Conservation (phyloP, 1,139 yeast genomes). For the Protomyces lactucae-debilis region DNA sequence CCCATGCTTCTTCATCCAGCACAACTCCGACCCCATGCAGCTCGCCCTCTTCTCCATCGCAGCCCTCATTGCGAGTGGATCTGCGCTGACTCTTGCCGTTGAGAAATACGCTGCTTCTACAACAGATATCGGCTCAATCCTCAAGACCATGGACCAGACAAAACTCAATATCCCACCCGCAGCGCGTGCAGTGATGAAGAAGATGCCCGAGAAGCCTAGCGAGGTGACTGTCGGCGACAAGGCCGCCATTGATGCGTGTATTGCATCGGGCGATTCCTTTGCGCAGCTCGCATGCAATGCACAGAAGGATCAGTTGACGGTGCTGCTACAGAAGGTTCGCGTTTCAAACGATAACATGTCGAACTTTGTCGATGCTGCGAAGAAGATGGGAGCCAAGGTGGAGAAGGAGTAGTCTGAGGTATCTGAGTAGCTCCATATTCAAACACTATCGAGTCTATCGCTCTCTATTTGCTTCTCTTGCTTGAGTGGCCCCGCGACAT, state of each 20-base stretch:
- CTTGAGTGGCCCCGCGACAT: no score
- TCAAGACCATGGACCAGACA: constrained; percentile 21
- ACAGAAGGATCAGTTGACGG: constrained; percentile 19
- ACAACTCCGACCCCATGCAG: neutral
- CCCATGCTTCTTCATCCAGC: neutral
- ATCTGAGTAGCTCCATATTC: no score
- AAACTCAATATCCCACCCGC: constrained; percentile 12
- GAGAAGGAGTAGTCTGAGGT: neutral
- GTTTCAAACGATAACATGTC: constrained; percentile 12
- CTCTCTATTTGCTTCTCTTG: no score
- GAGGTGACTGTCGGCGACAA: constrained; percentile 17
- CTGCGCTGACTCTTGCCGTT: neutral
- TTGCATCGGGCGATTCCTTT: constrained; percentile 3
- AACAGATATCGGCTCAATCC: constrained; percentile 16
- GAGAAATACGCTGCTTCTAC: neutral
- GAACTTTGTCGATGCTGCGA: constrained; percentile 12
- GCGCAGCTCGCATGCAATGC: constrained; percentile 13
- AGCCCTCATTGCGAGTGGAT: neutral
- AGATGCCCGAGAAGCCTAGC: constrained; percentile 16
- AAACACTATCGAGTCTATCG: no score
- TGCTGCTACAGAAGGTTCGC: constrained; percentile 16
- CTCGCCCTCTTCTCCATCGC: neutral
- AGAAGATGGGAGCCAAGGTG: constrained; percentile 13
- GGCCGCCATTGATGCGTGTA: constrained; percentile 15
- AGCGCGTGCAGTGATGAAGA: constrained; percentile 24